A percentile compares a stretch with the other conserved stretches of the same genome.
Evolutionary conservation across 192 early-diverging fungal genomes (phyloP).

Genomic region (Backusella sp.): DNA sequence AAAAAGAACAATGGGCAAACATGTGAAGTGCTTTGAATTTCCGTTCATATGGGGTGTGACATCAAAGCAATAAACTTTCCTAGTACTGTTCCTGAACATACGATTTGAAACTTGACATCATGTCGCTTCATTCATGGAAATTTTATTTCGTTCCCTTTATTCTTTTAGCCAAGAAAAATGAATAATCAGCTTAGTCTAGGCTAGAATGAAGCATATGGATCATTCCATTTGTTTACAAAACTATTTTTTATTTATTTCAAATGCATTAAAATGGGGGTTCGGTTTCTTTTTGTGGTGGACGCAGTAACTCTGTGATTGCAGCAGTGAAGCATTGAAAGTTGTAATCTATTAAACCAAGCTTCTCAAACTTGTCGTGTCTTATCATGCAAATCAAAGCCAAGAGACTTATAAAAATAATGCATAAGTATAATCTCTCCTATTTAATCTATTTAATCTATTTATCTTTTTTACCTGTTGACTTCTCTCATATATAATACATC

Average conservation of each 20-base stretch:
- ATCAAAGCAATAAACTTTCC: no score
- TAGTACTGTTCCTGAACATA: background rate
- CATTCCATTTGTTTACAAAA: no score
- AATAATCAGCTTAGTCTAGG: no score
- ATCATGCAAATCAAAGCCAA: constrained; percentile 78
- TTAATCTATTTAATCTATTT: no score
- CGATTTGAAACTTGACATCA: background rate
- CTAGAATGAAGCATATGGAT: no score
- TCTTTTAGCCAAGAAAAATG: no score
- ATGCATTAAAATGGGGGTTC: background rate
- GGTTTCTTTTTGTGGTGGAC: constrained; percentile 30
- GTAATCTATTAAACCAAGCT: constrained; percentile 82
- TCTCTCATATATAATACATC: constrained; percentile 77
- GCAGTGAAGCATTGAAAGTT: constrained; percentile 82
- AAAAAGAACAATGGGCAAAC: background rate
- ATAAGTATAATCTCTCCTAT: no score
- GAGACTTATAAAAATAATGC: constrained; percentile 41
- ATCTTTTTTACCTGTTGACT: constrained; percentile 61
- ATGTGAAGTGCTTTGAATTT: background rate
- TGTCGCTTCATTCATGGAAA: background rate
- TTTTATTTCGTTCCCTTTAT: no score
- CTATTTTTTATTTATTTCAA: background rate
- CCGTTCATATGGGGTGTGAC: background rate
- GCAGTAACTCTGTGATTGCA: constrained; percentile 77
- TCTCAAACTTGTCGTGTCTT: constrained; percentile 83